Evolutionary conservation across 164 flowering plant genomes (phyloP), one percentile per base, ranked within the genome.

Genomic region (Litsea cubeba): DNA sequence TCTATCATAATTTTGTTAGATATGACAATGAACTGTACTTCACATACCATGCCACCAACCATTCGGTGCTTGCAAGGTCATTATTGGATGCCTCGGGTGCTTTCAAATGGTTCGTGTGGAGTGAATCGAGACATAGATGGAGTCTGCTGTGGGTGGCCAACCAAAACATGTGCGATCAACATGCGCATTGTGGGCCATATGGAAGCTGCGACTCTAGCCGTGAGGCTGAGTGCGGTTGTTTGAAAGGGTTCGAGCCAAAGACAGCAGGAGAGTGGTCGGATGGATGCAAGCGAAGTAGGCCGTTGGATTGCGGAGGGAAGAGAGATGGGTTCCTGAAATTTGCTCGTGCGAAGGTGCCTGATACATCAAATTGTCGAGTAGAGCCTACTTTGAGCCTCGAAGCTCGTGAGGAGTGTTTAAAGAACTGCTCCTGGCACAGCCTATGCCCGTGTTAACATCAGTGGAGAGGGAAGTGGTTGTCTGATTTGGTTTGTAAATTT

Each of bases 1-100:
- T 32, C 51, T 20, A 5, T 10, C 40, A 83, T 75, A 23, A 20
- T 1, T 86, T 88, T 62, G 73, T 73, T 0, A 8, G 7, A 1
- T 72, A 79, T 25, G 22, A 28, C n/a, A 70, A 79, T 0, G 87
- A 83, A 73, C 82, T 82, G 0, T 82, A 66, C 22, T 91, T 84
- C 77, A 63, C 78, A 2, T 91, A 74, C 62, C 12, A 57, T 0
- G 12, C 81, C 12, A 35, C 30, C 51, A 65, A 76, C 58, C 30
- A n/a, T 0, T 71, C 81, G 1, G 4, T 84, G 0, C 12, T 74
- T 30, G 85, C 92, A 3, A 78, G 89, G 14, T 60, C 86, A 54
- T 23, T 73, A 2, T 79, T 88, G 63, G 79, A 63, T 14, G 65
- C 30, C 24, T 26, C 65, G 0, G 85, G 85, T 2, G 2, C 3